Evolutionary conservation across 768 basidiomycete species (phyloP).

Genomic region (Phaeotremella fagi): DNA sequence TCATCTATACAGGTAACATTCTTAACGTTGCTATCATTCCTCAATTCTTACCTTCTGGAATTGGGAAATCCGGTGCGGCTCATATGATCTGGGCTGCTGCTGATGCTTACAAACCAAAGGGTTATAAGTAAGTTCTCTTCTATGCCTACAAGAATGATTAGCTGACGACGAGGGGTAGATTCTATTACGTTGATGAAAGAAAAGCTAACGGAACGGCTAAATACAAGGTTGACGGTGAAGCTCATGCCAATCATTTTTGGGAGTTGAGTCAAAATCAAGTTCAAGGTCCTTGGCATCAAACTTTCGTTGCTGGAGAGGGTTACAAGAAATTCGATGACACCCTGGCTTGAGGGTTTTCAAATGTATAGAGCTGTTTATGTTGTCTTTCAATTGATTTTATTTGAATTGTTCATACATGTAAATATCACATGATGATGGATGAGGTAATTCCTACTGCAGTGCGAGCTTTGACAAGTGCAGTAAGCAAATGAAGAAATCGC

Average conservation of each 20-base stretch:
- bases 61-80: conserved; percentile 11
- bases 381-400: too few species aligned
- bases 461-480: too few species aligned
- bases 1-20: conserved; percentile 22
- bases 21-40: conserved; percentile 9
- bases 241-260: conserved; percentile 12
- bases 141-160: neutral
- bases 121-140: conserved; percentile 23
- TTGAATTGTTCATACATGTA: too few species aligned
- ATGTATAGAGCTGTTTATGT: too few species aligned
- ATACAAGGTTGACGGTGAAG: conserved; percentile 11
- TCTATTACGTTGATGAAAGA: conserved; percentile 23
- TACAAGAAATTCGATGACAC: conserved; percentile 16
- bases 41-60: conserved; percentile 2
- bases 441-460: too few species aligned
- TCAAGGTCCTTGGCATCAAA: conserved; percentile 17
- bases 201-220: conserved; percentile 11
- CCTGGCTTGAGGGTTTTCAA: too few species aligned
- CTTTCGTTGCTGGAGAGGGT: conserved; percentile 17
- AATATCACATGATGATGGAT: too few species aligned
- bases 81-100: conserved; percentile 16
- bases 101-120: conserved; percentile 8
- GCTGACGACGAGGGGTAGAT: conserved; percentile 2
- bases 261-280: conserved; percentile 2
- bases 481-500: too few species aligned